phyloP scores from a whole-genome alignment of 2,329 filamentous ascomycete species.

The Sporothrix inflata region DNA sequence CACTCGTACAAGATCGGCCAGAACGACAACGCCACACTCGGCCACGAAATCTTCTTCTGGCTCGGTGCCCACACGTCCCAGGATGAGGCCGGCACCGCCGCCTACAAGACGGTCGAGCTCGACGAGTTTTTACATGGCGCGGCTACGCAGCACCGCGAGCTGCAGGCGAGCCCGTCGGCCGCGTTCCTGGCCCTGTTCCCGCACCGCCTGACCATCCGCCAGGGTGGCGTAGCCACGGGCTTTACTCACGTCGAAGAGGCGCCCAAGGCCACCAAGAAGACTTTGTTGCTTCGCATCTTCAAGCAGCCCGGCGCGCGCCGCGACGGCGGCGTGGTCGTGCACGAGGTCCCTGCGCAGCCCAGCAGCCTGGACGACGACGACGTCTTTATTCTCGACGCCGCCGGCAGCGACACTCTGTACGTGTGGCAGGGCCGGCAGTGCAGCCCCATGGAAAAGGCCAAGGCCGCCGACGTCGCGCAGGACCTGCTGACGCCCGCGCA shows the following conservation, averaged over 20 bases:
- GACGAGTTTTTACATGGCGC: conserved; percentile 67
- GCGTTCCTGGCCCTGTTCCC: conserved; percentile 65
- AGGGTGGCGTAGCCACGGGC: conserved; percentile 64
- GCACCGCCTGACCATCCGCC: conserved; percentile 57
- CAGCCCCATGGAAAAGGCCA: conserved; percentile 70
- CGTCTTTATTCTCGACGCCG: conserved; percentile 66
- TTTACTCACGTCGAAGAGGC: conserved; percentile 63
- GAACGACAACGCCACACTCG: conserved; percentile 42
- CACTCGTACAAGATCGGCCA: conserved; percentile 50
- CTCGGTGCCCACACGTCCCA: conserved; percentile 66
- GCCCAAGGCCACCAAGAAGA: conserved; percentile 43
- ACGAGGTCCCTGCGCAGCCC: conserved; percentile 66
- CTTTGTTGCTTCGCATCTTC: conserved; percentile 63
- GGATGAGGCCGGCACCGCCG: conserved; percentile 69
- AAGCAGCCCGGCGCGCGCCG: conserved; percentile 56
- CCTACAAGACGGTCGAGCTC: conserved; percentile 72
- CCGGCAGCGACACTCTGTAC: conserved; percentile 61
- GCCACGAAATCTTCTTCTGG: conserved; percentile 73
- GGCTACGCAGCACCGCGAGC: conserved; percentile 67
- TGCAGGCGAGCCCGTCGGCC: conserved; percentile 61
- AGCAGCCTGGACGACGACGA: conserved; percentile 66
- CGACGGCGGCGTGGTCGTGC: conserved; percentile 58
- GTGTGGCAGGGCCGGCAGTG: conserved; percentile 70
- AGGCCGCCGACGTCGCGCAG: conserved; percentile 68
- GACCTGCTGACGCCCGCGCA: conserved; percentile 64